Conservation (phyloP, 2,329 filamentous ascomycete species). For the Pseudocercospora fijiensis region DNA sequence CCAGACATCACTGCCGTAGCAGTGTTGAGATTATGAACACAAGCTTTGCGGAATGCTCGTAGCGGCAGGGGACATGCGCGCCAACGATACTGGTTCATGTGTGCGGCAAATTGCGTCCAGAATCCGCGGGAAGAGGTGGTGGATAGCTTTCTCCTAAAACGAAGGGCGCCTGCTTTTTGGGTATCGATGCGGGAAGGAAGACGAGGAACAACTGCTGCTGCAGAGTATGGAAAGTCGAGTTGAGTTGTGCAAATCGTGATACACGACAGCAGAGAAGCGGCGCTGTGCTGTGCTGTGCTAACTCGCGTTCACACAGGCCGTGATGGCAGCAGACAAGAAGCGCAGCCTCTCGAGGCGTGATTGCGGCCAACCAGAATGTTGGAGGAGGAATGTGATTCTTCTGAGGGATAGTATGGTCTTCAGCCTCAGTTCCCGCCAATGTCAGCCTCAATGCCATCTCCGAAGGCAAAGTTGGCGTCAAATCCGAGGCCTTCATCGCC, state of each 20-base stretch:
- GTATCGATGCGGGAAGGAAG: constrained; percentile 16
- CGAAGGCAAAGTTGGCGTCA: constrained; percentile 41
- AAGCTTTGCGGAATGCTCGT: not conserved
- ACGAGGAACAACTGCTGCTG: not conserved
- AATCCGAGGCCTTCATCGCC: constrained; percentile 44
- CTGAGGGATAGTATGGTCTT: not conserved
- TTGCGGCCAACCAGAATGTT: not conserved
- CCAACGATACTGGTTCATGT: not conserved
- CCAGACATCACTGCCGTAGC: constrained; percentile 1
- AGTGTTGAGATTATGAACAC: constrained; percentile 13
- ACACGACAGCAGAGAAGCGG: not conserved
- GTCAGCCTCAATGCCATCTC: constrained; percentile 30
- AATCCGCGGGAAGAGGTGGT: not conserved
- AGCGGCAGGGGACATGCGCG: not conserved
- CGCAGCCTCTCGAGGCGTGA: not conserved
- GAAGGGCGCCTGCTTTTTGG: constrained; percentile 15
- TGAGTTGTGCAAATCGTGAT: not conserved
- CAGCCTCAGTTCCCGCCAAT: constrained; percentile 20
- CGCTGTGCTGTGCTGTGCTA: not conserved
- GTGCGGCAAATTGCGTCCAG: not conserved
- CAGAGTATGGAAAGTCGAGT: not conserved
- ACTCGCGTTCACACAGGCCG: not conserved
- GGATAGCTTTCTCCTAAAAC: constrained; percentile 1
- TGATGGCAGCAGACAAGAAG: not conserved
- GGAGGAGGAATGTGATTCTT: not conserved